phyloP scores from a whole-genome alignment of 306 rosid genomes.

The Acacia crassicarpa region DNA sequence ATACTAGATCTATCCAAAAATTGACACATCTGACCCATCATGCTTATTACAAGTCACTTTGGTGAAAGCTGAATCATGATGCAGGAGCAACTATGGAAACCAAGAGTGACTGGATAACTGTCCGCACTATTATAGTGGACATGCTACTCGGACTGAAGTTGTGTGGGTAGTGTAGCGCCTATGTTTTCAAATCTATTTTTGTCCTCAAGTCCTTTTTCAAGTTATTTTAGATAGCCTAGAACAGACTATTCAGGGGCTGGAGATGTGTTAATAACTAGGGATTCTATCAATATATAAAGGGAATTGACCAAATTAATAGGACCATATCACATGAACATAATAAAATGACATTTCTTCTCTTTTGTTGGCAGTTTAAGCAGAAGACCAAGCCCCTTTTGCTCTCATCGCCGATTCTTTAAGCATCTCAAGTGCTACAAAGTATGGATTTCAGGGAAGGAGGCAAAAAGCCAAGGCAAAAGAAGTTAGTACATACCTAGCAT shows the following conservation, averaged over 20 bases:
- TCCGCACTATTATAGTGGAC: not conserved
- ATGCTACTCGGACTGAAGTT: not conserved
- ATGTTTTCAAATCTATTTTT: not conserved
- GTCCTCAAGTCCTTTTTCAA: not conserved
- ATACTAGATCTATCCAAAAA: not conserved
- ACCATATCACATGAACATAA: not conserved
- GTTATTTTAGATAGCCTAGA: not conserved
- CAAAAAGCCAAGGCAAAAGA: slow-evolving; percentile 19
- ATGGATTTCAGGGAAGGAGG: slow-evolving; percentile 18
- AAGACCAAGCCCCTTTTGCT: slow-evolving; percentile 22
- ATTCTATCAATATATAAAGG: slow-evolving; percentile 11
- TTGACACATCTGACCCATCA: not conserved
- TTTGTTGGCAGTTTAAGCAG: slow-evolving; percentile 13
- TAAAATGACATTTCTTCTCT: slow-evolving; percentile 2
- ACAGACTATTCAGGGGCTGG: not conserved
- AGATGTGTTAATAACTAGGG: slow-evolving; percentile 2
- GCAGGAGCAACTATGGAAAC: not conserved
- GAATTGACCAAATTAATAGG: slow-evolving; percentile 18
- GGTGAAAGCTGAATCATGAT: not conserved
- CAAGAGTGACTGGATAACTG: not conserved
- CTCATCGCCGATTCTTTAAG: slow-evolving; percentile 13
- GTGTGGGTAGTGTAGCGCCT: not conserved
- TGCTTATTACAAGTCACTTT: not conserved
- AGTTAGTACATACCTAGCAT: slow-evolving; percentile 69
- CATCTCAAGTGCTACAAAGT: slow-evolving; percentile 19